A percentile compares a stretch with the other conserved stretches of the same genome.
These are phyloP conservation scores for Vicia villosa DNA, from an alignment of 306 rosid genomes.

Conservation along the genomic window DNA sequence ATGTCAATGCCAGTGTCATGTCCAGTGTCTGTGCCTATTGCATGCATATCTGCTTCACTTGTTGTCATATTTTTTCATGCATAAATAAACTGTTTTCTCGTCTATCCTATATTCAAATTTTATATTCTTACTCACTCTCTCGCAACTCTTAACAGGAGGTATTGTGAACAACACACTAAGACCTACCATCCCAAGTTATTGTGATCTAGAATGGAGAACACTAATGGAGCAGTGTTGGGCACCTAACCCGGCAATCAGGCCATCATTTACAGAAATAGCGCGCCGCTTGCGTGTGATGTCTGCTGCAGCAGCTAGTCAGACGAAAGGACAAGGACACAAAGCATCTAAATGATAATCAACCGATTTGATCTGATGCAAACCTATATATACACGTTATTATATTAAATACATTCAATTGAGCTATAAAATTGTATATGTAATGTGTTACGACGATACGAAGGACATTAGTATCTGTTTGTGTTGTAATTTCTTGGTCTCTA, in stretches of 20 bases:
- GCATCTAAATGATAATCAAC: conserved; percentile 59
- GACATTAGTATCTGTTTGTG: conserved; percentile 32
- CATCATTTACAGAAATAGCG: conserved; percentile 89
- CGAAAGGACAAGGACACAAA: conserved; percentile 75
- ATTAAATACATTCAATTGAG: conserved; percentile 46
- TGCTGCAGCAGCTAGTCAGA: conserved; percentile 64
- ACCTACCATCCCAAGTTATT: conserved; percentile 79
- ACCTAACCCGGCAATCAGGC: conserved; percentile 85
- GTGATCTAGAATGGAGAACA: conserved; percentile 81
- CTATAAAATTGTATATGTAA: conserved; percentile 19
- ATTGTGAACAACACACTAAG: conserved; percentile 91
- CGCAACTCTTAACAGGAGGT: conserved; percentile 60
- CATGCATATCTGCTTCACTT: background rate
- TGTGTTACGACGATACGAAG: conserved; percentile 20
- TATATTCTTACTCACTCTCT: background rate
- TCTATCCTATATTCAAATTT: background rate
- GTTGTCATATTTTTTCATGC: conserved; percentile 5
- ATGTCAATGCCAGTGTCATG: background rate
- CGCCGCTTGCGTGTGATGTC: conserved; percentile 77
- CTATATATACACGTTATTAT: background rate
- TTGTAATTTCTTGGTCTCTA: conserved; percentile 35
- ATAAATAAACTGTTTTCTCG: background rate
- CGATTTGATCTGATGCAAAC: conserved; percentile 38
- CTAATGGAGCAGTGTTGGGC: conserved; percentile 99
- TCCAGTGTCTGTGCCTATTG: background rate